Conservation (phyloP, 345 rosid genomes). For the Nasturtium officinale region DNA sequence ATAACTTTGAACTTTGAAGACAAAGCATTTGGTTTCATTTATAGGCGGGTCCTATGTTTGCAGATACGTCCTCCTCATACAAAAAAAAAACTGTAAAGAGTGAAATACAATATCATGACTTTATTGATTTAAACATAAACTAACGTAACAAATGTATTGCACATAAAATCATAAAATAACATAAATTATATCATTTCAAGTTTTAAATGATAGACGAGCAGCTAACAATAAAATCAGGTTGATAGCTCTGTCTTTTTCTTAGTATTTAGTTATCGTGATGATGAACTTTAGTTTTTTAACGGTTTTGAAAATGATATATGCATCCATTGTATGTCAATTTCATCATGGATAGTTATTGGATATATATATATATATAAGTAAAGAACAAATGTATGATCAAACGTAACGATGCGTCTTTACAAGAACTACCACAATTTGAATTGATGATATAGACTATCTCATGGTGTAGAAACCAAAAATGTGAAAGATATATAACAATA, state of each 20-base stretch:
- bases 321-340: neutral
- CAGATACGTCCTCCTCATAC: slow-evolving; percentile 16
- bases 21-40: slow-evolving; percentile 35
- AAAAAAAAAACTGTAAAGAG: neutral
- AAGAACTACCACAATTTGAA: neutral
- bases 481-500: neutral
- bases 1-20: slow-evolving; percentile 26
- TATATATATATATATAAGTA: neutral
- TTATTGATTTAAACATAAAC: neutral
- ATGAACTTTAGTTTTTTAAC: neutral
- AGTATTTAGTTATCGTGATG: neutral
- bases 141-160: neutral
- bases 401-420: neutral
- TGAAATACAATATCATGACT: neutral
- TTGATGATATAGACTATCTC: neutral
- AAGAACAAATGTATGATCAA: neutral
- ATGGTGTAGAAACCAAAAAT: neutral
- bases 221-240: neutral
- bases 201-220: neutral
- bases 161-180: too few species aligned
- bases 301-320: neutral
- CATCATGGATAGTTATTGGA: neutral
- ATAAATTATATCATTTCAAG: neutral
- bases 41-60: slow-evolving; percentile 35
- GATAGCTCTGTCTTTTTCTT: neutral